Base-by-base conservation (phyloP, 352 stramenopile species). In the Phytophthora crassamura region DNA sequence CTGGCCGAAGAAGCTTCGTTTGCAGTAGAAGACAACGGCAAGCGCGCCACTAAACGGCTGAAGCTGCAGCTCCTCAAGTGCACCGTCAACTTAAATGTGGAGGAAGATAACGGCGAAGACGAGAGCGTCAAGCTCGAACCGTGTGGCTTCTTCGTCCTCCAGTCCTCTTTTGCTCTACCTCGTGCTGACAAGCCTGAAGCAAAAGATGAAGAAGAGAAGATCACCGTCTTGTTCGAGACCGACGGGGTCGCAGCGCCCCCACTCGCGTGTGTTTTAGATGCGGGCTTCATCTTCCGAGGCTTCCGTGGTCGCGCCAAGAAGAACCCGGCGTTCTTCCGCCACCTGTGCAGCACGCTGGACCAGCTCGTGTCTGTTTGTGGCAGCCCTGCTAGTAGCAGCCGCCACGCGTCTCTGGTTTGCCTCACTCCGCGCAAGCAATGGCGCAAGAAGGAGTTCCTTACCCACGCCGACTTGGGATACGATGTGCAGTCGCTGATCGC, bases 381-480 rank as follows among this genome's bases (percentile, higher is more conserved):
- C 2, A 49, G 11, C 38, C 20, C 2, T 34, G n/a, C 20, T 18
- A 33, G 12, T 35, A 53, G 11, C 38, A 60, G 5, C 16, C 22
- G 25, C 16, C 59, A 8, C 42, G 22, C 55, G 11, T 63, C 43
- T 18, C 32, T 90, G 7, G 54, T 88, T 39, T 87, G 66, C 16
- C 22, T 91, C 4, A 84, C 80, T 3, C 75, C 75, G 16, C 69
- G 80, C 20, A 91, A 89, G 54, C 80, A 86, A 33, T 91, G 83
- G 83, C 77, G 80, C 38, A 86, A 86, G 40, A 72, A 78, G 45
- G 79, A 88, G 25, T 91, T 77, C 35, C 40, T 91, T 14, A 62
- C 75, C 0, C 82, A 88, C 35, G 28, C 56, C 7, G 49, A 63
- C 7, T 59, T 86, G 8, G 49, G 42, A 8, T 84, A 74, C 20